These are phyloP conservation scores for Geotrichum australiense DNA, from an alignment of 1,139 yeast genomes.

Conservation along the genomic window DNA sequence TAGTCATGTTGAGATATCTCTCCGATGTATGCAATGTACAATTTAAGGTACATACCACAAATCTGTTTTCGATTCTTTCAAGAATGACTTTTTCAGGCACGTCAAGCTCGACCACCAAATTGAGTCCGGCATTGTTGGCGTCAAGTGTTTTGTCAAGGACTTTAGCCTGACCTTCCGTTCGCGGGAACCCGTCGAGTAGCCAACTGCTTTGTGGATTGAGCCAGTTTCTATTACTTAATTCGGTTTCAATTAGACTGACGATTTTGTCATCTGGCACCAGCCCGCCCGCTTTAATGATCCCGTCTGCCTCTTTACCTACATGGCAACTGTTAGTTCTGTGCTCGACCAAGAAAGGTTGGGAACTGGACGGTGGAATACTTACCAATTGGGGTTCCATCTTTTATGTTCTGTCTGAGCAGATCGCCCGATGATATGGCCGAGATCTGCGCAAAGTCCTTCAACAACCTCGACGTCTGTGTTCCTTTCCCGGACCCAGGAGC, in stretches of 20 bases:
- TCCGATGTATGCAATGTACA: not conserved
- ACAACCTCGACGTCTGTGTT: conserved; percentile 65
- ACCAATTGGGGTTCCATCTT: conserved; percentile 51
- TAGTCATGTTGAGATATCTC: not conserved
- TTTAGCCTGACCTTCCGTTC: conserved; percentile 67
- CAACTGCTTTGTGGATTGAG: conserved; percentile 47
- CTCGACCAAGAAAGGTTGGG: too few relatives aligned
- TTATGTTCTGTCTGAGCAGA: conserved; percentile 61
- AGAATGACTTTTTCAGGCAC: conserved; percentile 77
- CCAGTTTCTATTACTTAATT: conserved; percentile 44
- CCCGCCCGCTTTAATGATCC: conserved; percentile 53
- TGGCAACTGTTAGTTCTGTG: too few relatives aligned
- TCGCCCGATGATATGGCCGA: conserved; percentile 73
- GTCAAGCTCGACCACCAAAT: conserved; percentile 72
- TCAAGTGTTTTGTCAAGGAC: conserved; percentile 46
- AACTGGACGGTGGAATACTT: conserved; percentile 8
- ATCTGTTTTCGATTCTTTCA: conserved; percentile 75
- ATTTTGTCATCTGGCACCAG: conserved; percentile 69
- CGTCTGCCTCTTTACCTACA: conserved; percentile 40
- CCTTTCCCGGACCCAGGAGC: conserved; percentile 98
- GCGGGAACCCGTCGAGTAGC: conserved; percentile 88
- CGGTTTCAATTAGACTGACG: conserved; percentile 50
- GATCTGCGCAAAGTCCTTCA: conserved; percentile 45
- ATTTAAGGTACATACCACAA: conserved; percentile 40
- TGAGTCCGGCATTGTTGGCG: conserved; percentile 41